These are phyloP conservation scores for Fraxinus dipetala DNA, from an alignment of 305 asterid species.

Conservation along the genomic window DNA sequence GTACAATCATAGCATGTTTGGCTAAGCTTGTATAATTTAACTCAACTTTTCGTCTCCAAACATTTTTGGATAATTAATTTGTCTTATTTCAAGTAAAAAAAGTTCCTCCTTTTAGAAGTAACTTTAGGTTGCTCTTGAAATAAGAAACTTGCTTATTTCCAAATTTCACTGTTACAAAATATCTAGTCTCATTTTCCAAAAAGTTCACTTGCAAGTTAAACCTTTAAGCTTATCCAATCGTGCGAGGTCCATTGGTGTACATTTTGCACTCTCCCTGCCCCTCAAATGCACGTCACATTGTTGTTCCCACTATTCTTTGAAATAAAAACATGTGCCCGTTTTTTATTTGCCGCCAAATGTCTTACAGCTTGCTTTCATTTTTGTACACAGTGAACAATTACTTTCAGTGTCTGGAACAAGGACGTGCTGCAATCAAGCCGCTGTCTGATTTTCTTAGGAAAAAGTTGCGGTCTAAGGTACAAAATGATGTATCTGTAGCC, in stretches of 20 bases:
- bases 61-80: neutral
- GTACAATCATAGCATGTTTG: neutral
- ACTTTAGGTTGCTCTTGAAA: neutral
- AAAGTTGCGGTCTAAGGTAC: slow-evolving; percentile 52
- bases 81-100: neutral
- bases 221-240: neutral
- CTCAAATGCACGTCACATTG: neutral
- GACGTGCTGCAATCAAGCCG: slow-evolving; percentile 63
- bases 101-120: neutral
- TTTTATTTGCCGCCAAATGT: neutral
- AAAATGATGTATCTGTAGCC: slow-evolving; percentile 35
- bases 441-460: slow-evolving; percentile 64
- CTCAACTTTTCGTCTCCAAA: neutral
- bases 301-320: neutral
- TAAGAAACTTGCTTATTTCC: neutral
- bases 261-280: neutral
- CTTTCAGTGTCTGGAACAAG: slow-evolving; percentile 67
- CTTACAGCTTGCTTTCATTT: neutral
- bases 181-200: neutral
- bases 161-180: neutral
- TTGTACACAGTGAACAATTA: slow-evolving; percentile 57
- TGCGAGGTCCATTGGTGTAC: neutral
- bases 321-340: neutral
- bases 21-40: neutral
- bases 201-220: neutral